phyloP scores from a whole-genome alignment of 2,329 filamentous ascomycete species.

The Penicillium griseofulvum region DNA sequence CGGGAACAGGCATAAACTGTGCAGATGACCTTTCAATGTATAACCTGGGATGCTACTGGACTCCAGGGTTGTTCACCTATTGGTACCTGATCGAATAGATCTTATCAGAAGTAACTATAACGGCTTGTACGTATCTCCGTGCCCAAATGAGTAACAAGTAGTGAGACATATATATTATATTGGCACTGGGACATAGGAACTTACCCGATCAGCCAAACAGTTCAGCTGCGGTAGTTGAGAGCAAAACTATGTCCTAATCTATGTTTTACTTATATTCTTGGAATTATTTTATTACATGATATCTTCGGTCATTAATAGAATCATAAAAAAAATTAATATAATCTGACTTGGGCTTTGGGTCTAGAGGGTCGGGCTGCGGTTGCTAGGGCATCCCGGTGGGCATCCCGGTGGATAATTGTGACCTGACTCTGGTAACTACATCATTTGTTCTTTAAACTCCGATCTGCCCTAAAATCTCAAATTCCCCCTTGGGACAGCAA shows the following conservation, averaged over 20 bases:
- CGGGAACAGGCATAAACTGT: no score
- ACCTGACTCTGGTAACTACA: conserved; percentile 25
- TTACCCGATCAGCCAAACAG: not conserved
- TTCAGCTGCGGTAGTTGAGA: not conserved
- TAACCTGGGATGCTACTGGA: no score
- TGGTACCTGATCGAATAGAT: no score
- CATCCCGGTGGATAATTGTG: conserved; percentile 31
- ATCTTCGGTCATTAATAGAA: not conserved
- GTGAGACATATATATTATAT: no score
- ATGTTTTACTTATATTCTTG: not conserved
- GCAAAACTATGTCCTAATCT: not conserved
- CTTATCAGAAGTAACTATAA: no score
- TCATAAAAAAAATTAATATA: not conserved
- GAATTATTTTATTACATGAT: not conserved
- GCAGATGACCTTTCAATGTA: no score
- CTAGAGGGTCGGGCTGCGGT: conserved; percentile 24
- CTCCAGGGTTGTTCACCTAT: no score
- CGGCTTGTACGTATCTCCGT: no score
- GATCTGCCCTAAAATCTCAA: not conserved
- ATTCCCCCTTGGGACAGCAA: not conserved
- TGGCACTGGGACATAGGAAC: no score
- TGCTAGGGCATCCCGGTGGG: conserved; percentile 37
- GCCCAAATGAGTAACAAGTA: no score
- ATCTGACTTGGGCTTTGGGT: not conserved
- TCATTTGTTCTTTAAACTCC: conserved; percentile 14